These are phyloP conservation scores for Coccomyxa sp. DNA, from an alignment of 139 green algal species.

Conservation along the genomic window DNA sequence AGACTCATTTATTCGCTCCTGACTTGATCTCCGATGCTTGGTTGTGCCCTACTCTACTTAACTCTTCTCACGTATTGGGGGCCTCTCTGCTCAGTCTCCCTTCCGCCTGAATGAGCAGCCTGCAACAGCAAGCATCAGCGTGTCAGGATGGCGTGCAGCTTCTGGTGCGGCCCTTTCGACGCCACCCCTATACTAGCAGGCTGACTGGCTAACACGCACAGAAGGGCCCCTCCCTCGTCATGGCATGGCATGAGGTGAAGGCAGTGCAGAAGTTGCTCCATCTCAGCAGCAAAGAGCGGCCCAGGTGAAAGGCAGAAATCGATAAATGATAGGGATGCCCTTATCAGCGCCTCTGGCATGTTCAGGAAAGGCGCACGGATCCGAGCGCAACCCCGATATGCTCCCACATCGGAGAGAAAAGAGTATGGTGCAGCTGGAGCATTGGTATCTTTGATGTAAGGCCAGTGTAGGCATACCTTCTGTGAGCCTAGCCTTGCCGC, in stretches of 20 bases:
- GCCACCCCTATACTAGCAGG: no score
- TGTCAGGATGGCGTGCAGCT: no score
- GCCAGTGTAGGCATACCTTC: constrained; percentile 6
- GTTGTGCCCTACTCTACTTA: no score
- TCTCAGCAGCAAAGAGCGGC: not conserved
- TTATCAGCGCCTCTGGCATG: not conserved
- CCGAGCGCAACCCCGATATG: no score
- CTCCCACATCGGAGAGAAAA: not conserved
- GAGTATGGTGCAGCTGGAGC: not conserved
- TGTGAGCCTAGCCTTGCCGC: constrained; percentile 18
- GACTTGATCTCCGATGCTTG: no score
- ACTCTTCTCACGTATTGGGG: no score
- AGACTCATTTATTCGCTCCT: no score
- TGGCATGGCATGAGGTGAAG: not conserved
- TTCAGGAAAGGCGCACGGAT: not conserved
- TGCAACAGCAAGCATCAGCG: not conserved
- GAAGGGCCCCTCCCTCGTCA: not conserved
- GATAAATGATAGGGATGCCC: not conserved
- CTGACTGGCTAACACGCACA: not conserved
- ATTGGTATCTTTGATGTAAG: no score
- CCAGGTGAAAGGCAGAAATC: not conserved
- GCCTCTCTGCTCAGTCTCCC: constrained; percentile 7
- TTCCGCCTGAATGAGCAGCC: constrained; percentile 12
- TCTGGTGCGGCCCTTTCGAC: no score
- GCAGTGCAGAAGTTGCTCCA: not conserved